Evolutionary conservation across 371 early-diverging fungal genomes (phyloP).

Genomic region (Vavraia culicis): DNA sequence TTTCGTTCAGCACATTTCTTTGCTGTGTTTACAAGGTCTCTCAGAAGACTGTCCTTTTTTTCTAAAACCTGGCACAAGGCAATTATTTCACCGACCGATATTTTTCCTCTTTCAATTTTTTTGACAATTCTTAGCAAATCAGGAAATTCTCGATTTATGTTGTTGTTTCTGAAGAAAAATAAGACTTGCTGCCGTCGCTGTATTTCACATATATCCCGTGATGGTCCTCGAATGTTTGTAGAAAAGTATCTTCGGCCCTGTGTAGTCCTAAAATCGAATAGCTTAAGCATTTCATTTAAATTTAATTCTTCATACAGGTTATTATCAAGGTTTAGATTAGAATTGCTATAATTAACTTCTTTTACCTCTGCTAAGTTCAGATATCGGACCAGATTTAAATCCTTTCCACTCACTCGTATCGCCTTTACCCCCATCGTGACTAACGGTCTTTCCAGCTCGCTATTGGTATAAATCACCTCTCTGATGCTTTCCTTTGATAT

Average conservation of each 20-base stretch:
- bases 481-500: slow-evolving; percentile 31
- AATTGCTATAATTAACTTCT: not conserved
- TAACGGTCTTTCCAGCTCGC: slow-evolving; percentile 10
- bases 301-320: slow-evolving; percentile 22
- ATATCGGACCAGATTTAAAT: too few relatives aligned
- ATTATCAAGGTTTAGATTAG: slow-evolving; percentile 12
- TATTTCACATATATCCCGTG: too few relatives aligned
- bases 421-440: slow-evolving; percentile 15
- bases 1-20: not conserved
- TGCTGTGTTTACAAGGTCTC: not conserved
- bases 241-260: too few relatives aligned
- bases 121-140: slow-evolving; percentile 33
- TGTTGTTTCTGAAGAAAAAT: too few relatives aligned
- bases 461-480: slow-evolving; percentile 36
- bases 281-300: slow-evolving; percentile 8
- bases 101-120: slow-evolving; percentile 15
- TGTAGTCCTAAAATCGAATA: too few relatives aligned
- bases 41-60: not conserved
- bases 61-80: slow-evolving; percentile 21
- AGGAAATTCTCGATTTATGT: slow-evolving; percentile 2
- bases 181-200: too few relatives aligned
- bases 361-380: too few relatives aligned
- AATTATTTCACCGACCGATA: slow-evolving; percentile 25
- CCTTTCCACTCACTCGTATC: not conserved
- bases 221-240: too few relatives aligned